Percentiles rank a stretch among this genome's conserved stretches.
phyloP scores from a whole-genome alignment of 2,329 filamentous ascomycete genomes.

The Arthrobotrys entomopaga region DNA sequence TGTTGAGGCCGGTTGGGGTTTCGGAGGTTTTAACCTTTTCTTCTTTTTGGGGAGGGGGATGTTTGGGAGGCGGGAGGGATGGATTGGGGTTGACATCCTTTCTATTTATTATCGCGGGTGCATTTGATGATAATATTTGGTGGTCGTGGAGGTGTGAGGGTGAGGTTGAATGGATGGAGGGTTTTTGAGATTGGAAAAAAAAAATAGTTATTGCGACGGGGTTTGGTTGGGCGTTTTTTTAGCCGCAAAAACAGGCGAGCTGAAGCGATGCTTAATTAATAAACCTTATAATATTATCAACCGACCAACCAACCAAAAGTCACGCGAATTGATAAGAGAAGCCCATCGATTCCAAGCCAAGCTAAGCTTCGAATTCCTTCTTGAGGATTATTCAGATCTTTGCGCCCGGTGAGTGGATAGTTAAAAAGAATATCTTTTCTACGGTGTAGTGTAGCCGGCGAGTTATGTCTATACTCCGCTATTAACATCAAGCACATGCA shows the following conservation, averaged over 20 bases:
- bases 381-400: too few species aligned
- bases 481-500: too few species aligned
- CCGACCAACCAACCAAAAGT: constrained; percentile 22
- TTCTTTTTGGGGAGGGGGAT: constrained; percentile 43
- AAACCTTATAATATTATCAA: too few species aligned
- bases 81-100: constrained; percentile 33
- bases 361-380: too few species aligned
- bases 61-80: constrained; percentile 40
- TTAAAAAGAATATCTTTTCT: too few species aligned
- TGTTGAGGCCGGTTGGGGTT: constrained; percentile 56
- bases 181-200: constrained; percentile 2
- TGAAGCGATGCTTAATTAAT: constrained; percentile 14
- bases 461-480: too few species aligned
- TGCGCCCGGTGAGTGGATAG: too few species aligned
- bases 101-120: neutral
- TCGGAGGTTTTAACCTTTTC: constrained; percentile 36
- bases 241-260: constrained; percentile 32
- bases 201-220: constrained; percentile 19
- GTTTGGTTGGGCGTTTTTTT: constrained; percentile 6
- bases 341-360: too few species aligned
- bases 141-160: constrained; percentile 2
- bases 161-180: constrained; percentile 3
- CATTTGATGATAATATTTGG: neutral
- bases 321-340: constrained; percentile 12
- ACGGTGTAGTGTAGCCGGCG: too few species aligned